Evolutionary conservation across 1,139 yeast genomes (phyloP).

Genomic region (Sugiyamaella pinicola): DNA sequence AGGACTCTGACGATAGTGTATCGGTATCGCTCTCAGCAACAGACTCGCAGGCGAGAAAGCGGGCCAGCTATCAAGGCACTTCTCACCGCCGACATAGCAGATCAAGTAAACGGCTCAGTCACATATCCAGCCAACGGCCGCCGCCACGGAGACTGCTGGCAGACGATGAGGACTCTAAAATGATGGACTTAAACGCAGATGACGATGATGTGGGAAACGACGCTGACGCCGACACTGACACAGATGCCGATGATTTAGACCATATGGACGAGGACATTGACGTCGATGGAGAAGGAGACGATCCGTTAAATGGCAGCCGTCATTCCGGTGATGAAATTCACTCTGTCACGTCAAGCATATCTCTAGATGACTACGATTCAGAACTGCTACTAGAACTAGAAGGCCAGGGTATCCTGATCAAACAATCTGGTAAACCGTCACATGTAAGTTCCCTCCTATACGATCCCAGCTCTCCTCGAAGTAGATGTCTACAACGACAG

Average conservation of each 20-base stretch:
- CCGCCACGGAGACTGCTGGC: slow-evolving; percentile 2
- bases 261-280: slow-evolving; percentile 19
- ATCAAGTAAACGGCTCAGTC: slow-evolving; percentile 9
- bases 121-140: slow-evolving; percentile 8
- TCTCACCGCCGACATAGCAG: background rate
- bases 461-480: no score
- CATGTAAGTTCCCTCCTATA: slow-evolving; percentile 52
- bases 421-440: slow-evolving; percentile 65
- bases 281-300: slow-evolving; percentile 10
- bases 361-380: slow-evolving; percentile 25
- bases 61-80: background rate
- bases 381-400: slow-evolving; percentile 60
- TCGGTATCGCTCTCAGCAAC: background rate
- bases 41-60: background rate
- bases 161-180: slow-evolving; percentile 12
- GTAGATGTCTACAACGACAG: no score
- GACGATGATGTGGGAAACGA: slow-evolving; percentile 14
- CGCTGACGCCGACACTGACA: slow-evolving; percentile 16
- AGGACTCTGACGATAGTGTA: background rate
- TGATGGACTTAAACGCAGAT: slow-evolving; percentile 12
- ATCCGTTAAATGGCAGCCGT: slow-evolving; percentile 10
- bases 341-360: slow-evolving; percentile 24
- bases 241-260: slow-evolving; percentile 15
- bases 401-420: slow-evolving; percentile 95
- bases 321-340: slow-evolving; percentile 6